phyloP scores from a whole-genome alignment of 495 filamentous ascomycete genomes.

The Sporormia fimetaria region DNA sequence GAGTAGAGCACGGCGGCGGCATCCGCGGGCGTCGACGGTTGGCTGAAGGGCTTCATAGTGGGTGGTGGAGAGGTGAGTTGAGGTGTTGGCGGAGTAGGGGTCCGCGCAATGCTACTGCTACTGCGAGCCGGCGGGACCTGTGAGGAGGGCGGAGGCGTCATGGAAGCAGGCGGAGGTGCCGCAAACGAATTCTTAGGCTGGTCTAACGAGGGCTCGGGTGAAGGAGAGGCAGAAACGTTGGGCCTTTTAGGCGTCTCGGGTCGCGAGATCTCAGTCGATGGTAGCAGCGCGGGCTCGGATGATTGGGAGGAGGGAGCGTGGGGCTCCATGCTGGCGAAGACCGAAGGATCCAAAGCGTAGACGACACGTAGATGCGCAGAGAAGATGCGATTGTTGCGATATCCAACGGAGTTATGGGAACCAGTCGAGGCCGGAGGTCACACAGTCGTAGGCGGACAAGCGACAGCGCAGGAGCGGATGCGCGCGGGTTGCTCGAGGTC shows the following conservation, averaged over 20 bases:
- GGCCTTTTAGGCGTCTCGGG: conserved; percentile 12
- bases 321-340: conserved; percentile 21
- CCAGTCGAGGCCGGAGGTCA: not conserved
- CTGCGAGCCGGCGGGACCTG: conserved; percentile 13
- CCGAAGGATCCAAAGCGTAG: conserved; percentile 13
- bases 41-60: conserved; percentile 16
- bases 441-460: no score
- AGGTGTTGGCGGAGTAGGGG: conserved; percentile 24
- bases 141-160: conserved; percentile 29
- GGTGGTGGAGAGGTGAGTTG: conserved; percentile 28
- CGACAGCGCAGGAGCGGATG: no score
- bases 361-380: conserved; percentile 23
- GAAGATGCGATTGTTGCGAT: not conserved
- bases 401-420: not conserved
- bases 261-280: conserved; percentile 19
- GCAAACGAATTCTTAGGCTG: conserved; percentile 24
- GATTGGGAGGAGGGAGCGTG: conserved; percentile 21
- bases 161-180: conserved; percentile 22
- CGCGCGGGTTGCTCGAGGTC: no score
- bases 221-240: conserved; percentile 8
- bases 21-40: conserved; percentile 11
- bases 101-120: conserved; percentile 13
- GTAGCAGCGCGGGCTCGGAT: conserved; percentile 20
- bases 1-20: conserved; percentile 29
- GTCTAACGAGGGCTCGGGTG: conserved; percentile 16